Percentiles rank a stretch among this genome's conserved stretches.
These are phyloP conservation scores for Henckelia pumila DNA, from an alignment of 257 asterid species.

Conservation along the genomic window DNA sequence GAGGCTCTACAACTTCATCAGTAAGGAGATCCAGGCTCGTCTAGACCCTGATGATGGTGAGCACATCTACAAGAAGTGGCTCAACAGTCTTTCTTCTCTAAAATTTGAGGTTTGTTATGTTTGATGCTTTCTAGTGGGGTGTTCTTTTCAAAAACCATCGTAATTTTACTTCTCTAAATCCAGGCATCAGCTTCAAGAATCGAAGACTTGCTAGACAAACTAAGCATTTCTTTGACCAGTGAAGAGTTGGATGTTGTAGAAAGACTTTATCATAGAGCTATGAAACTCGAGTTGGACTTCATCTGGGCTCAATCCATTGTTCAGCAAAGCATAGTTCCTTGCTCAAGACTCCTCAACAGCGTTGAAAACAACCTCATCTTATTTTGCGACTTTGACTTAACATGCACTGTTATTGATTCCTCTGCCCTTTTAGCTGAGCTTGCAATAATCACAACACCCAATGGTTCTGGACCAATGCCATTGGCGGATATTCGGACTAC, in stretches of 20 bases:
- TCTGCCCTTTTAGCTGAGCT: slow-evolving; percentile 67
- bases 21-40: slow-evolving; percentile 46
- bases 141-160: neutral
- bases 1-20: slow-evolving; percentile 58
- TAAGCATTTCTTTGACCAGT: slow-evolving; percentile 60
- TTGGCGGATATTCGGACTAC: slow-evolving; percentile 37
- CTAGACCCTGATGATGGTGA: slow-evolving; percentile 37
- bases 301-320: slow-evolving; percentile 46
- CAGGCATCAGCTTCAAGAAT: slow-evolving; percentile 62
- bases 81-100: slow-evolving; percentile 46
- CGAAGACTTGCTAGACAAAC: slow-evolving; percentile 62
- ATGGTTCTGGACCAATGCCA: slow-evolving; percentile 28
- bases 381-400: slow-evolving; percentile 64
- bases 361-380: slow-evolving; percentile 38
- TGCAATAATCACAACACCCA: slow-evolving; percentile 46
- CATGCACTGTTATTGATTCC: slow-evolving; percentile 62
- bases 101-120: slow-evolving; percentile 50
- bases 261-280: slow-evolving; percentile 59
- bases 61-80: slow-evolving; percentile 61
- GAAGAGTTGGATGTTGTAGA: slow-evolving; percentile 66
- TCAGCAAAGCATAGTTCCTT: slow-evolving; percentile 48
- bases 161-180: slow-evolving; percentile 28
- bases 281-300: slow-evolving; percentile 61
- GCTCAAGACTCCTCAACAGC: slow-evolving; percentile 35
- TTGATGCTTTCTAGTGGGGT: neutral